Evolutionary conservation across 1,139 yeast species (phyloP).

Genomic region (Kluyveromyces sp.): DNA sequence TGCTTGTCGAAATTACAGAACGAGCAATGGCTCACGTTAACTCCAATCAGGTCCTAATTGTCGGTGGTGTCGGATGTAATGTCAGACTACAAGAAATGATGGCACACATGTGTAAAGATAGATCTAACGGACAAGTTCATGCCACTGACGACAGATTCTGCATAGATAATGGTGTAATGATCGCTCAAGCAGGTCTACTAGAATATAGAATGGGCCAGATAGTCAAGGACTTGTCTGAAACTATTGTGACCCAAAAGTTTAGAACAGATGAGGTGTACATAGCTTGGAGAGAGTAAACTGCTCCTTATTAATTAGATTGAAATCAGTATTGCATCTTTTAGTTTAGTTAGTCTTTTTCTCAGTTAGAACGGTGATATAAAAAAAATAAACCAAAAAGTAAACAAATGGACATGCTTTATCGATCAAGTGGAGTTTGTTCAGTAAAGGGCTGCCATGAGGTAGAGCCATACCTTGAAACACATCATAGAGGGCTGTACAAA

Average conservation of each 20-base stretch:
- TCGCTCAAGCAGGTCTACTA: slow-evolving; percentile 93
- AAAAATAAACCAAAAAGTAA: too few species aligned
- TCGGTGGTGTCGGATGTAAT: slow-evolving; percentile 97
- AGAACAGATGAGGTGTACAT: slow-evolving; percentile 90
- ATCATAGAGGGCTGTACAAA: too few species aligned
- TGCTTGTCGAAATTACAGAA: slow-evolving; percentile 97
- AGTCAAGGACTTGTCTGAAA: slow-evolving; percentile 49
- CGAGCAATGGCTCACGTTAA: slow-evolving; percentile 98
- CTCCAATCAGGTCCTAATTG: slow-evolving; percentile 81
- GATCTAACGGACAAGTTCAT: slow-evolving; percentile 70
- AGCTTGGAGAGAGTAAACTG: slow-evolving; percentile 60
- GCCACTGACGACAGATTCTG: slow-evolving; percentile 97
- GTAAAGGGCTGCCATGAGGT: too few species aligned
- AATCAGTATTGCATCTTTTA: too few species aligned
- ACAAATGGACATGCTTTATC: too few species aligned
- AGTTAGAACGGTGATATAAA: too few species aligned
- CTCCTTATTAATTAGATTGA: background rate
- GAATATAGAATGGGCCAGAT: slow-evolving; percentile 75
- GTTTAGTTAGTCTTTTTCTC: too few species aligned
- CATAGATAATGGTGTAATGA: slow-evolving; percentile 97
- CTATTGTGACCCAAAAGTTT: slow-evolving; percentile 88
- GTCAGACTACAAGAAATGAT: slow-evolving; percentile 90
- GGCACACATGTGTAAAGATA: slow-evolving; percentile 83
- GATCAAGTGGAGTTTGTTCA: too few species aligned
- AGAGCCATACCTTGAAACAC: too few species aligned